Evolutionary conservation across 179 eudicot species (phyloP).

Genomic region (Pouteria campechiana): DNA sequence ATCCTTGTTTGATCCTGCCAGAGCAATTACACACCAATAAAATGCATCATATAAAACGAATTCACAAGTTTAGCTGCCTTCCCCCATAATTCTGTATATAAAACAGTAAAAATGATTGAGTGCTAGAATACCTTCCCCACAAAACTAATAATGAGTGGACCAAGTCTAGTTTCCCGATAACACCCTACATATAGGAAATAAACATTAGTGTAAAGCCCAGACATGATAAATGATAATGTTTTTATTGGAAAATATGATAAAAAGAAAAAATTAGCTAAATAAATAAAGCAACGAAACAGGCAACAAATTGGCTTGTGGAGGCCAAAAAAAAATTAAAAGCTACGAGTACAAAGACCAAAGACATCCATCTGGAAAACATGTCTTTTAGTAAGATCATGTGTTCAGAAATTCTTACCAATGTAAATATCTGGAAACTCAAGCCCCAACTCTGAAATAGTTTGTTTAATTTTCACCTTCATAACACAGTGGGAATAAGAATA

Average conservation of each 20-base stretch:
- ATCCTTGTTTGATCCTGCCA: slow-evolving; percentile 30
- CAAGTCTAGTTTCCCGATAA: slow-evolving; percentile 66
- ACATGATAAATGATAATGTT: background rate
- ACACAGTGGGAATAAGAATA: too few relatives aligned
- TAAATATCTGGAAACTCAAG: slow-evolving; percentile 31
- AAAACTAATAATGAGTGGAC: slow-evolving; percentile 54
- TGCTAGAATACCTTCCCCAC: slow-evolving; percentile 86
- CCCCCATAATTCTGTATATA: background rate
- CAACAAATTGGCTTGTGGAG: too few relatives aligned
- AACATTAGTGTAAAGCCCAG: background rate
- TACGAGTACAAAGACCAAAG: too few relatives aligned
- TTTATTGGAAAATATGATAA: background rate
- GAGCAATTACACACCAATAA: background rate
- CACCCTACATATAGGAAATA: slow-evolving; percentile 38
- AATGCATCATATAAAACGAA: too few relatives aligned
- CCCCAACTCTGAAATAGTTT: slow-evolving; percentile 24
- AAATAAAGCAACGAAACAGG: background rate
- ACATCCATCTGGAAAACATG: too few relatives aligned
- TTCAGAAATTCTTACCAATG: slow-evolving; percentile 19
- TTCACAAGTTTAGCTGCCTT: background rate
- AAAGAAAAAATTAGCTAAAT: background rate
- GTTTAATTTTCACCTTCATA: slow-evolving; percentile 33
- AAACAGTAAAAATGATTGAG: background rate
- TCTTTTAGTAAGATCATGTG: too few relatives aligned
- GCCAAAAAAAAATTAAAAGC: too few relatives aligned